phyloP scores from a whole-genome alignment of 2,329 filamentous ascomycete genomes.

The Cercospora zeae-maydis region DNA sequence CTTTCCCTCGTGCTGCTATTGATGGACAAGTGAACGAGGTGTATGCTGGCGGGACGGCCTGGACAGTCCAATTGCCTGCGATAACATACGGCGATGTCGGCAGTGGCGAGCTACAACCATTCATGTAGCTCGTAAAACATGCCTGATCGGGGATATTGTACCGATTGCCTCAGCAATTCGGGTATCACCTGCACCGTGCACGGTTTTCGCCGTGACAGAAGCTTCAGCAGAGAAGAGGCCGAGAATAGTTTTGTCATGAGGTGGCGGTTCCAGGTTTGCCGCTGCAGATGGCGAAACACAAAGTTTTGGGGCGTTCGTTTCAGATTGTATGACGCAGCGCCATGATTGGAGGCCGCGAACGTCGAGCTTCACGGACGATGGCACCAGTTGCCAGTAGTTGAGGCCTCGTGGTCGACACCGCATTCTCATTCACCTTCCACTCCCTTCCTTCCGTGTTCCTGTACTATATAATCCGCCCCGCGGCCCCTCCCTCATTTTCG shows the following conservation, averaged over 20 bases:
- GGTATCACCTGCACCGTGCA: no score
- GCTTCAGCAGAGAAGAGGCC: not conserved
- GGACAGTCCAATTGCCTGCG: not conserved
- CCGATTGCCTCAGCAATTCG: no score
- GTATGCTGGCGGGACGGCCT: no score
- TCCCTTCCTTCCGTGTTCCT: not conserved
- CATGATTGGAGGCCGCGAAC: not conserved
- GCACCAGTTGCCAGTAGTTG: not conserved
- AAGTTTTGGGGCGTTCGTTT: not conserved
- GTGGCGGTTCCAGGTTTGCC: not conserved
- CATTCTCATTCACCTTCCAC: not conserved
- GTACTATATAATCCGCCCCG: not conserved
- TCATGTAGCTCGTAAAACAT: not conserved
- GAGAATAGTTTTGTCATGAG: conserved; percentile 7
- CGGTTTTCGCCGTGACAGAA: not conserved
- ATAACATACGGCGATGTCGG: not conserved
- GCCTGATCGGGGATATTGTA: not conserved
- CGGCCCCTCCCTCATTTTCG: not conserved
- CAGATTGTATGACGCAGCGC: not conserved
- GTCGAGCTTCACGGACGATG: not conserved
- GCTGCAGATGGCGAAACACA: not conserved
- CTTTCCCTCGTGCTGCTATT: no score
- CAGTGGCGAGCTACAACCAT: not conserved
- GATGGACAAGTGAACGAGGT: no score
- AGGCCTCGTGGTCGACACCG: not conserved